Evolutionary conservation across 192 early-diverging fungal genomes (phyloP).

Genomic region (Phycomyces blakesleeanus): DNA sequence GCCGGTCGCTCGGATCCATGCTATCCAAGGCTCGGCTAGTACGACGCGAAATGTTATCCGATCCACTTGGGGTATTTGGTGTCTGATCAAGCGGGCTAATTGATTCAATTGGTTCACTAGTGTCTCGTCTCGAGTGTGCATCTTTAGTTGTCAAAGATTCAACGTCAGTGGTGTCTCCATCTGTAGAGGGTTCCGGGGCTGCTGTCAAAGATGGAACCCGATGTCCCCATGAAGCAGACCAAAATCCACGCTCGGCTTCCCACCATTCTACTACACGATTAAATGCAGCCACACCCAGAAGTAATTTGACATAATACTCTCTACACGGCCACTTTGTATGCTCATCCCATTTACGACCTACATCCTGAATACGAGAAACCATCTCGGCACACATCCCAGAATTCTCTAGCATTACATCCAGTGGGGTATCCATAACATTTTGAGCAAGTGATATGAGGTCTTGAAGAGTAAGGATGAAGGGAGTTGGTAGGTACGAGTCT

Average conservation of each 20-base stretch:
- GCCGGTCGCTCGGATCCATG: constrained; percentile 20
- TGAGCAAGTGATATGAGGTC: constrained; percentile 70
- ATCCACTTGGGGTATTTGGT: neutral
- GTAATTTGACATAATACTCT: constrained; percentile 60
- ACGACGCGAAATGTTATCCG: neutral
- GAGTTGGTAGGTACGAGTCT: constrained; percentile 52
- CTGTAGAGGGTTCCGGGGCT: neutral
- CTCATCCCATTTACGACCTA: constrained; percentile 61
- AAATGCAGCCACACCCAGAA: constrained; percentile 73
- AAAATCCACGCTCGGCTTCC: constrained; percentile 70
- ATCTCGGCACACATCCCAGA: constrained; percentile 54
- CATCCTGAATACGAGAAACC: constrained; percentile 53
- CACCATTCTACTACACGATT: constrained; percentile 77
- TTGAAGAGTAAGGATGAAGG: constrained; percentile 59
- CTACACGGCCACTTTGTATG: constrained; percentile 65
- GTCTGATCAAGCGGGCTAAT: too few relatives aligned
- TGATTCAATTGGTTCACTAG: too few relatives aligned
- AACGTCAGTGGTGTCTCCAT: constrained; percentile 7
- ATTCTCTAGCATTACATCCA: constrained; percentile 55
- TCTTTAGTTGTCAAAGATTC: neutral
- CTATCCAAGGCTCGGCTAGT: neutral
- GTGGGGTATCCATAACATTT: constrained; percentile 65
- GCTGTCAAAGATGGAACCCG: neutral
- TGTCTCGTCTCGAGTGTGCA: too few relatives aligned
- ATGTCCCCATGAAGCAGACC: constrained; percentile 31